Conservation (phyloP, 495 filamentous ascomycete species). For the Penicillium odoratum region DNA sequence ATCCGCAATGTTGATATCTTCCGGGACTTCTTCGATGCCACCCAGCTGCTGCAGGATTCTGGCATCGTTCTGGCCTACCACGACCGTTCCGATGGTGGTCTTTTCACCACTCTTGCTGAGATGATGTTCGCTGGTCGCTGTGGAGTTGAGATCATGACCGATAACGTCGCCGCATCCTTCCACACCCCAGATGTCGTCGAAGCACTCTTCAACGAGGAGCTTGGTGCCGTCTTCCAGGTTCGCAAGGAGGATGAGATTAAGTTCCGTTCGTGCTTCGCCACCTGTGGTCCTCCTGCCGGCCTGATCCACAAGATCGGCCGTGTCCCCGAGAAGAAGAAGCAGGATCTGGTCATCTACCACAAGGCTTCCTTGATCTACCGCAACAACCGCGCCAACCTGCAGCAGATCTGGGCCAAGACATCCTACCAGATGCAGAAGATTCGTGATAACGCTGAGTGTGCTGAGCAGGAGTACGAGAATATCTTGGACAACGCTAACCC, state of each 20-base stretch:
- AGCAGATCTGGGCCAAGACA: constrained; percentile 85
- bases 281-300: constrained; percentile 79
- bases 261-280: constrained; percentile 89
- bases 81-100: constrained; percentile 88
- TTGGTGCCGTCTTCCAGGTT: constrained; percentile 97
- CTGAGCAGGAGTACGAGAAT: constrained; percentile 78
- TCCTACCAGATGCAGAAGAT: constrained; percentile 90
- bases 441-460: constrained; percentile 84
- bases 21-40: constrained; percentile 89
- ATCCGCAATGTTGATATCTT: constrained; percentile 77
- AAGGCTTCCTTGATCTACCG: constrained; percentile 65
- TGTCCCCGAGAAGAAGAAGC: constrained; percentile 68
- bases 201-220: constrained; percentile 90
- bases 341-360: constrained; percentile 74
- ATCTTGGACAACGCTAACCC: constrained; percentile 77
- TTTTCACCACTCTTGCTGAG: constrained; percentile 88
- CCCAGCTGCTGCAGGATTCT: constrained; percentile 80
- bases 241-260: constrained; percentile 77
- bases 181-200: constrained; percentile 65
- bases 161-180: constrained; percentile 58
- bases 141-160: constrained; percentile 82
- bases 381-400: constrained; percentile 68
- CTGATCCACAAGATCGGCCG: constrained; percentile 81
- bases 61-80: constrained; percentile 93
- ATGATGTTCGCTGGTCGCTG: constrained; percentile 99